These are phyloP conservation scores for Tilletia setariae DNA, from an alignment of 1,284 basidiomycete species.

Conservation along the genomic window DNA sequence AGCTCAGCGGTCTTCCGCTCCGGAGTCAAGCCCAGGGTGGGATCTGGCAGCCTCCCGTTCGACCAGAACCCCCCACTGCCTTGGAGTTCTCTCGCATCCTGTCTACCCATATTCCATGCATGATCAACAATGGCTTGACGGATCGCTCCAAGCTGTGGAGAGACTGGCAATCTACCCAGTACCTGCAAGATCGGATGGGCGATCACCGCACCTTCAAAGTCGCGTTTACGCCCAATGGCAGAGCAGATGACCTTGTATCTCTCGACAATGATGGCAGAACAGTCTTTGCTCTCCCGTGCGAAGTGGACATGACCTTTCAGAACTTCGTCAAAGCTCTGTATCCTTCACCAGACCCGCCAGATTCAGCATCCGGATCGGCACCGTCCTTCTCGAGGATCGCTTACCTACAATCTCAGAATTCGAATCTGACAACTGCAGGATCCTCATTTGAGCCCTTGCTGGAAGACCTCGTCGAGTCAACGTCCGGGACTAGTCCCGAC, in stretches of 20 bases:
- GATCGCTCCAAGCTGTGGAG: conserved; percentile 20
- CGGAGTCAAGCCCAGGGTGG: not conserved
- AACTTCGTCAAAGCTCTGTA: conserved; percentile 27
- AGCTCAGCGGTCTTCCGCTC: conserved; percentile 8
- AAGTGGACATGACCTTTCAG: conserved; percentile 28
- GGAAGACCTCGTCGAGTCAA: conserved; percentile 23
- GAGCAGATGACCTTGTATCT: conserved; percentile 38
- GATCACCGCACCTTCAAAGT: conserved; percentile 29
- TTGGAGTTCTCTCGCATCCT: conserved; percentile 8
- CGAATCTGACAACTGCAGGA: conserved; percentile 30
- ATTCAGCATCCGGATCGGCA: no score
- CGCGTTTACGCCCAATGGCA: conserved; percentile 43
- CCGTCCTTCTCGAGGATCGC: conserved; percentile 18
- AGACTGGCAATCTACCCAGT: conserved; percentile 34
- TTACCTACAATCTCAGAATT: conserved; percentile 48
- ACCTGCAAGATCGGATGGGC: conserved; percentile 33
- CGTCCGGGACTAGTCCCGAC: not conserved
- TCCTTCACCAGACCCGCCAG: not conserved
- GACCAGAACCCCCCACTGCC: not conserved
- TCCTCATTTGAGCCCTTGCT: conserved; percentile 37
- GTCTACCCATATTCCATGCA: conserved; percentile 26
- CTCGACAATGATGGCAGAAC: conserved; percentile 14
- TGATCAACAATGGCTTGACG: conserved; percentile 28
- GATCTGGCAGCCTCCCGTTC: not conserved
- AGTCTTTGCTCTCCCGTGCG: conserved; percentile 44